Conservation (phyloP, 768 basidiomycete genomes). For the Suillus paluster region DNA sequence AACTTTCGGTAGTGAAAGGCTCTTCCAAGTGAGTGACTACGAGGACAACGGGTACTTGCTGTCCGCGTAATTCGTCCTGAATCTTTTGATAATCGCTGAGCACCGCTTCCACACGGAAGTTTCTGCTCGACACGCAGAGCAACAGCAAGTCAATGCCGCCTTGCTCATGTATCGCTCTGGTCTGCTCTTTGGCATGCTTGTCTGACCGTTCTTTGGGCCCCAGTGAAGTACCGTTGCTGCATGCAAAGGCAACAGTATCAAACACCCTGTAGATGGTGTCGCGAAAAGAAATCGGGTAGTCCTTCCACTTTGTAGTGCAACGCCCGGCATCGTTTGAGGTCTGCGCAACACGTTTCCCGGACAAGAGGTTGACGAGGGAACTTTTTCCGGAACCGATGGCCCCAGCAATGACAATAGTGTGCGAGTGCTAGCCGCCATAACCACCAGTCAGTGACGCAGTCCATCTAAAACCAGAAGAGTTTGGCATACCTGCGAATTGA, state of each 20-base stretch:
- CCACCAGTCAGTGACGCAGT: background rate
- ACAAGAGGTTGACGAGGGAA: conserved; percentile 44
- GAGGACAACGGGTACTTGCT: background rate
- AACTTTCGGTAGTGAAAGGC: background rate
- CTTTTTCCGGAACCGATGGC: conserved; percentile 42
- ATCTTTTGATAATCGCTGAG: background rate
- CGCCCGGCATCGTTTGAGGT: conserved; percentile 27
- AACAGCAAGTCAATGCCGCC: background rate
- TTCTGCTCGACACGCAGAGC: background rate
- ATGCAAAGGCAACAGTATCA: background rate
- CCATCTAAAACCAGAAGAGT: background rate
- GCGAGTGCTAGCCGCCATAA: background rate
- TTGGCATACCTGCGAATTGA: background rate
- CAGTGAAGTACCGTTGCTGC: background rate
- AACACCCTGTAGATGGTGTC: conserved; percentile 1
- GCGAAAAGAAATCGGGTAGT: conserved; percentile 14
- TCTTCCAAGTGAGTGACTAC: background rate
- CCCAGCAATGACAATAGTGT: conserved; percentile 26
- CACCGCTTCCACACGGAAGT: background rate
- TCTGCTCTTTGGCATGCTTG: background rate
- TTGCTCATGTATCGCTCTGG: background rate
- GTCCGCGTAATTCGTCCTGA: background rate
- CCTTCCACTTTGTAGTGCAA: conserved; percentile 17
- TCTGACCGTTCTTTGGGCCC: background rate
- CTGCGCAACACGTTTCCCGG: conserved; percentile 26